phyloP scores from a whole-genome alignment of 2,329 filamentous ascomycete species.

The Coniochaeta ligniaria region DNA sequence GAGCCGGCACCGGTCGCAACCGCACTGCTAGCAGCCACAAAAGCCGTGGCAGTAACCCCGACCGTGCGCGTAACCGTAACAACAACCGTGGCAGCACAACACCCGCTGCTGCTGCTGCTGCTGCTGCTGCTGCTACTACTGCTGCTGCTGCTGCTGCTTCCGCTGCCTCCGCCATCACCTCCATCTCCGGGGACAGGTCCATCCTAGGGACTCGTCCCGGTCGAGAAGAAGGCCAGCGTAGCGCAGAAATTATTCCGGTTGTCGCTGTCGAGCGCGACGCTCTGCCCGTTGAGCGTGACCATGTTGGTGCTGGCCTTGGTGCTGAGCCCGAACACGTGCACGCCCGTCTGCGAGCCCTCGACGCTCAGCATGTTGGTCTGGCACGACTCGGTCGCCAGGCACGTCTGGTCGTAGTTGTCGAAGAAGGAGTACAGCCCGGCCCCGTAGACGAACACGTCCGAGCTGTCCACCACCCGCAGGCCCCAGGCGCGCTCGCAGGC shows the following conservation, averaged over 20 bases:
- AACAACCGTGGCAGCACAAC: neutral
- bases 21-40: neutral
- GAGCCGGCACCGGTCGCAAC: neutral
- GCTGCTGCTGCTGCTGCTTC: neutral
- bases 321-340: constrained; percentile 61
- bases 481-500: constrained; percentile 70
- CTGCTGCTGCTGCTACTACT: neutral
- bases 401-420: constrained; percentile 70
- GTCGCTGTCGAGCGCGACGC: constrained; percentile 46
- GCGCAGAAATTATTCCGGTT: constrained; percentile 62
- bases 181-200: constrained; percentile 3
- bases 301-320: constrained; percentile 72
- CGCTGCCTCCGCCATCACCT: constrained; percentile 2
- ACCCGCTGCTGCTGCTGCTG: neutral
- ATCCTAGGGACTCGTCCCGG: constrained; percentile 12
- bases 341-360: constrained; percentile 44
- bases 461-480: constrained; percentile 61
- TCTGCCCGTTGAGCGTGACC: constrained; percentile 54
- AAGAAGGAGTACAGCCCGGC: constrained; percentile 78
- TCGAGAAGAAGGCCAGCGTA: constrained; percentile 45
- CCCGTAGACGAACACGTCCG: constrained; percentile 62
- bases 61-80: neutral
- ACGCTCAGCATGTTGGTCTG: constrained; percentile 73
- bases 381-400: constrained; percentile 60
- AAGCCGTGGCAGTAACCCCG: neutral